Conservation (phyloP, 2,329 filamentous ascomycete genomes). For the Lizonia empirigonia region DNA sequence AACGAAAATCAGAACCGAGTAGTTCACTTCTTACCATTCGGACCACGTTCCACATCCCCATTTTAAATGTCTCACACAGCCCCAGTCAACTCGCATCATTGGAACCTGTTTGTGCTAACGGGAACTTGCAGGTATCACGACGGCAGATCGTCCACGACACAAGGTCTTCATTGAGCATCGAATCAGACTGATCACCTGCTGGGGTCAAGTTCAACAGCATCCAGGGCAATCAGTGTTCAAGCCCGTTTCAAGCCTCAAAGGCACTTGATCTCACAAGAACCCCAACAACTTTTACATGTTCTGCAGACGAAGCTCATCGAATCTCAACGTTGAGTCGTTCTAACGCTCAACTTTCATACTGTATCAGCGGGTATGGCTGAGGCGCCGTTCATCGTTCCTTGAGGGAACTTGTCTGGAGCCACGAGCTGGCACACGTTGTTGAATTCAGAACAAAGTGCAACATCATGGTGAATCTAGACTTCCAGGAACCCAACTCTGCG, state of each 20-base stretch:
- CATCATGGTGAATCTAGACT: too few relatives aligned
- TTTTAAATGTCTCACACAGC: constrained; percentile 9
- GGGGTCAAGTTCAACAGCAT: neutral
- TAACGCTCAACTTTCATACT: too few relatives aligned
- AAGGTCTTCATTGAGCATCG: neutral
- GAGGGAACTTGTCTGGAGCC: too few relatives aligned
- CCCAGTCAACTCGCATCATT: constrained; percentile 1
- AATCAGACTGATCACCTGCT: neutral
- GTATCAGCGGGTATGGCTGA: too few relatives aligned
- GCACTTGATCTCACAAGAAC: too few relatives aligned
- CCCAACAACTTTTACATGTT: too few relatives aligned
- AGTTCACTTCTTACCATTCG: neutral
- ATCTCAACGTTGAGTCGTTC: too few relatives aligned
- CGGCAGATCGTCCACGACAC: neutral
- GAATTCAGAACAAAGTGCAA: too few relatives aligned
- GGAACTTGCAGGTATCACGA: constrained; percentile 1
- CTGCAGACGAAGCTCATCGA: too few relatives aligned
- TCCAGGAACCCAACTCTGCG: too few relatives aligned
- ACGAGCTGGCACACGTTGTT: too few relatives aligned
- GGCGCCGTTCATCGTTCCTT: too few relatives aligned
- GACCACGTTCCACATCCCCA: constrained; percentile 7
- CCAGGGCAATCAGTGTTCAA: neutral
- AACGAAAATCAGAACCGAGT: constrained; percentile 4
- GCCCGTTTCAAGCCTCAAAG: neutral
- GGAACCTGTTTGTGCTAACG: neutral